These are phyloP conservation scores for Vitis vinifera DNA, from an alignment of 164 flowering plant species.

Conservation along the genomic window ASM3070453v1 NC_081810.1:22346001-22346500, in stretches of 20 bases:
- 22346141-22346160: not conserved
- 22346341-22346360: not conserved
- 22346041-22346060: constrained; percentile 73
- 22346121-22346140: not conserved
- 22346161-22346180: not conserved
- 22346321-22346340: not conserved
- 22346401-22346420: not conserved
- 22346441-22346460: not conserved
- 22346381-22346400: not conserved
- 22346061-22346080: constrained; percentile 58
- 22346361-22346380: not conserved
- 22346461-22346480: no score
- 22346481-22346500: not conserved
- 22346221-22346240: no score
- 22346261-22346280: not conserved
- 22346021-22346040: constrained; percentile 42
- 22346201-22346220: no score
- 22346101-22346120: not conserved
- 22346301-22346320: not conserved
- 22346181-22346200: no score
- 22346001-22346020: constrained; percentile 46
- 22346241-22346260: no score
- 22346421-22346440: not conserved
- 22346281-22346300: not conserved
- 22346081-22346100: constrained; percentile 2